Evolutionary conservation across 176 grass and related monocot genomes (phyloP), one percentile per base, ranked within the genome.

Genomic region (Oryza punctata): DNA sequence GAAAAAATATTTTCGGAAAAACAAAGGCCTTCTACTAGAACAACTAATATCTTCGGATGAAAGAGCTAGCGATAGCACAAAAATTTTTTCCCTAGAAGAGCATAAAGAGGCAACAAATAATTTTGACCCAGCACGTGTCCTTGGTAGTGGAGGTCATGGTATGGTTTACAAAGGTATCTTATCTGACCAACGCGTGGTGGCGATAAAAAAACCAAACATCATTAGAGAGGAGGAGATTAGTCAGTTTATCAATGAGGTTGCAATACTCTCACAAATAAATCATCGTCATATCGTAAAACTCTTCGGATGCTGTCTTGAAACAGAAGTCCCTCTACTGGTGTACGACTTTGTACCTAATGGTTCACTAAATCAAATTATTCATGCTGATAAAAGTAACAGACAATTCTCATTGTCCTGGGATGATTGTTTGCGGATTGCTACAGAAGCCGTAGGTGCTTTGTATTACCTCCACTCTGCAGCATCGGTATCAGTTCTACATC

Each of bases 261-360:
- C 1, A 30, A 67, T 67, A 14, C 64, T 67, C 27, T 67, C 28
- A 3, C 28, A 67, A 10, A 25, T 24, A 24, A 63, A 63, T 63
- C 59, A 52, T 52, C 47, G 47, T 5, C 3, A 52, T 18, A 52
- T 52, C 6, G 47, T 52, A 1, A 52, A 52, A 52, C 15, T 52
- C 15, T 52, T 52, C 18, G 47, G 64, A 30, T 67, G 64, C 14
- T 67, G 28, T 30, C 64, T 67, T 32, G 64, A 67, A 27, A 67
- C 64, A 6, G 64, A 67, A 27, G 64, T 67, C 13, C 64, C 64
- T 26, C 60, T 63, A 26, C 3, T 52, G 1, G 47, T 52, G 47
- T 52, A 52, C 0, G 47, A 52, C 11, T 83, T 83, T 24, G 37
- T 84, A 2, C 68, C 82, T 3, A 85, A 85, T 61, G 82, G 82